Conservation (phyloP, 371 early-diverging fungal species). For the Lichtheimia corymbifera region DNA sequence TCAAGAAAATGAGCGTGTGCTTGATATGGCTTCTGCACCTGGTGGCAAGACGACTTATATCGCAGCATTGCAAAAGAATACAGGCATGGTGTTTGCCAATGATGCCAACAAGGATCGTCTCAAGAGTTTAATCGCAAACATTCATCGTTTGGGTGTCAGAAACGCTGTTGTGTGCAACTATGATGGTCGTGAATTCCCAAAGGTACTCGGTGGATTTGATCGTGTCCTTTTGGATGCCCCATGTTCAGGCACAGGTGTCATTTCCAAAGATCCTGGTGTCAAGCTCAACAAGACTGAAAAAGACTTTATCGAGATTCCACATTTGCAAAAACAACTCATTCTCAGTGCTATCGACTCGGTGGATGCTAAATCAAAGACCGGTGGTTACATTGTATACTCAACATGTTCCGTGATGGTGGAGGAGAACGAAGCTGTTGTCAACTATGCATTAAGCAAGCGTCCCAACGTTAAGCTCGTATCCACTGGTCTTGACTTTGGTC, state of each 20-base stretch:
- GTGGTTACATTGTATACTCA: constrained; percentile 98
- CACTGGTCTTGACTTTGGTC: constrained; percentile 92
- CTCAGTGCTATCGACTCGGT: constrained; percentile 97
- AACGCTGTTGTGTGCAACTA: constrained; percentile 97
- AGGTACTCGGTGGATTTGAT: constrained; percentile 95
- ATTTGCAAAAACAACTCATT: constrained; percentile 95
- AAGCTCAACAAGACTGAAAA: constrained; percentile 93
- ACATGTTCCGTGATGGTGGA: constrained; percentile 99
- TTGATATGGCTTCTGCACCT: constrained; percentile 99
- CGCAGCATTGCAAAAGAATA: constrained; percentile 97
- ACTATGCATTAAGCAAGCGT: constrained; percentile 94
- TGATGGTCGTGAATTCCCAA: constrained; percentile 96
- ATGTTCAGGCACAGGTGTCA: constrained; percentile 99
- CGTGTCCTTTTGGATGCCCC: constrained; percentile 99
- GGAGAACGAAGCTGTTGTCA: constrained; percentile 98
- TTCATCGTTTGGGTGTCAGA: constrained; percentile 93
- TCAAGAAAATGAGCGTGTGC: constrained; percentile 89
- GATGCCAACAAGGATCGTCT: constrained; percentile 96
- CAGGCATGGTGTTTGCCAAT: constrained; percentile 97
- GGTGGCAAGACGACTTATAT: constrained; percentile 99
- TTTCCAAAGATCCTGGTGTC: constrained; percentile 96
- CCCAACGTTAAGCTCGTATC: constrained; percentile 92
- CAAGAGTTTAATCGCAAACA: constrained; percentile 90
- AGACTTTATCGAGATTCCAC: constrained; percentile 89
- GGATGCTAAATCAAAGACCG: constrained; percentile 91